These are phyloP conservation scores for Hypoxylon fuscum DNA, from an alignment of 495 filamentous ascomycete genomes.

Conservation along the genomic window DNA sequence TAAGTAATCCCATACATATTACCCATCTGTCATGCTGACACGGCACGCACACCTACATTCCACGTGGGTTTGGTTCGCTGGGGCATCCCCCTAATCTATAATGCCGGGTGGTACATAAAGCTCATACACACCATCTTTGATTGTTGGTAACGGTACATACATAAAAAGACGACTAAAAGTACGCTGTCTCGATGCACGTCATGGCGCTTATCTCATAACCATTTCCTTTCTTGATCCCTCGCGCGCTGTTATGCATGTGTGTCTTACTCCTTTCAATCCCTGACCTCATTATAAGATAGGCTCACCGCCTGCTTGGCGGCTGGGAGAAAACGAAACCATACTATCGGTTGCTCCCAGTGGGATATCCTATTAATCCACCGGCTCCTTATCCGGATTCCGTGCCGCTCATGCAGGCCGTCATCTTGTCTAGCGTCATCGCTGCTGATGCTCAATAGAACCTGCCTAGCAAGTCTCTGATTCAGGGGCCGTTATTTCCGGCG, in stretches of 20 bases:
- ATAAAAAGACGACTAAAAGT: conserved; percentile 12
- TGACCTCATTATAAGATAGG: conserved; percentile 21
- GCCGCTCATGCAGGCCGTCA: conserved; percentile 37
- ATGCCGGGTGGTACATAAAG: conserved; percentile 3
- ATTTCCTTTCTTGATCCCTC: conserved; percentile 39
- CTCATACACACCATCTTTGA: conserved; percentile 1
- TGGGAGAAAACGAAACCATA: conserved; percentile 23
- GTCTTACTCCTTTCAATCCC: conserved; percentile 40
- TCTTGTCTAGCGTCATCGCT: conserved; percentile 34
- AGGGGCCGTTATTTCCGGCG: conserved; percentile 33
- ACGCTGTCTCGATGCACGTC: conserved; percentile 30
- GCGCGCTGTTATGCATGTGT: conserved; percentile 33
- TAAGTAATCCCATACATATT: conserved; percentile 20
- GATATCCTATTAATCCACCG: conserved; percentile 34
- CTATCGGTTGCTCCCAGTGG: conserved; percentile 13
- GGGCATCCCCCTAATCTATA: conserved; percentile 13
- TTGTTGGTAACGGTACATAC: conserved; percentile 25
- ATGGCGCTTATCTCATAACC: conserved; percentile 40
- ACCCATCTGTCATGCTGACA: conserved; percentile 30
- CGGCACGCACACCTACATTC: conserved; percentile 19
- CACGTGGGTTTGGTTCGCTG: conserved; percentile 36
- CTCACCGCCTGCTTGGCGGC: conserved; percentile 33
- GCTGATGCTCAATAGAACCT: conserved; percentile 20
- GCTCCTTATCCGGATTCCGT: conserved; percentile 42
- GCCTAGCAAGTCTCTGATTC: conserved; percentile 30